Evolutionary conservation across 257 asterid genomes (phyloP), one percentile per base, ranked within the genome.

Genomic region (Solanum pimpinellifolium): DNA sequence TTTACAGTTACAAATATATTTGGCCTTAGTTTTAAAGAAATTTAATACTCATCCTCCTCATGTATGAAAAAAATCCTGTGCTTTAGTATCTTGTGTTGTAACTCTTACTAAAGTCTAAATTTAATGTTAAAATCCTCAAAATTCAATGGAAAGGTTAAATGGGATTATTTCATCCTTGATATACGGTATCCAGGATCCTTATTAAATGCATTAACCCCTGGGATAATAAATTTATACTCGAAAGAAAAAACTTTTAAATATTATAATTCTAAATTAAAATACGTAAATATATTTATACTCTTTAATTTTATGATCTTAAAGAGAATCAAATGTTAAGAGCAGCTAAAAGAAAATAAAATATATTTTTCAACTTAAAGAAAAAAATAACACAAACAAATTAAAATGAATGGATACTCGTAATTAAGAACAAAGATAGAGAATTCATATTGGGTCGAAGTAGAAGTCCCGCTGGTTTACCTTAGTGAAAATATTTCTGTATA

Each of bases 21-120:
- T 29, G 4, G 18, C 69, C n/a, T 81, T 16, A 29, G 27, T 6
- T 81, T 81, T 81, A 16, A 49, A 29, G 18, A 81, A 5, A 10
- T 81, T 49, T 81, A 47, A 29, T 47, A 52, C 62, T 52, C 62
- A 52, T 52, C n/a, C 62, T 52, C 52, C 65, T 77, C 84, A 42
- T 13, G 56, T 39, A 70, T 29, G 44, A 70, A 68, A 27, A 27
- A 68, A 68, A 9, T 15, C 15, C 1, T 33, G 42, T 70, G 13
- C 27, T 35, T 35, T 42, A 72, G 47, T 35, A 73, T 73, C 80
- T 73, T 33, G 18, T 37, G 80, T 2, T 70, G n/a, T 70, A 33
- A 33, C 47, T 10, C 81, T 20, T 37, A 37, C 16, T 37, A 73
- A 73, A 42, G 62, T n/a, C 6, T 77, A 77, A 15, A 9, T 78